Evolutionary conservation across 345 rosid species (phyloP), one percentile per base, ranked within the genome.

Genomic region (Murraya paniculata): DNA sequence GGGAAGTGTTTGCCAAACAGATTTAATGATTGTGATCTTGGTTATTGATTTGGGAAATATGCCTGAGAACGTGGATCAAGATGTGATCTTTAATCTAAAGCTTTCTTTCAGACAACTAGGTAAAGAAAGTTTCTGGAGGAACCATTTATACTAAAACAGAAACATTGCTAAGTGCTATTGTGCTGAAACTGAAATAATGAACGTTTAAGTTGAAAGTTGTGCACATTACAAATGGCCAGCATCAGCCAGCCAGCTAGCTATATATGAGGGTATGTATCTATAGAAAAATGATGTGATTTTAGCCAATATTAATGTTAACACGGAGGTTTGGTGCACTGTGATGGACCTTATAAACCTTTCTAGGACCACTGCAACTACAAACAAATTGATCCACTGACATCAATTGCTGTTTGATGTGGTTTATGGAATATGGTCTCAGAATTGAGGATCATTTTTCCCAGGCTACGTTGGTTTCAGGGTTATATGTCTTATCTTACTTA

Each of bases 341-440:
- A 68, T 61, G 75, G 79, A 80, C 66, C 75, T 73, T 57, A 76
- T 58, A 24, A 36, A 33, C 9, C 74, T 73, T 59, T n/a, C 25
- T 64, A 76, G 67, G 67, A 73, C 77, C 77, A 73, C 68, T 25
- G 53, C 38, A 73, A 59, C 35, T 59, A 25, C 35, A 18, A 64
- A 73, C 68, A 59, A 60, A 60, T 25, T 38, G n/a, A 16, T 38
- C 7, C 7, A 27, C 33, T 58, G 53, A 36, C 22, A 11, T 60
- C 67, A 73, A 25, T 0, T 60, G 68, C 57, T 73, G 25, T 9
- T 24, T 38, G 36, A 50, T 28, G 3, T 70, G 24, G 9, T 18
- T 16, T 28, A 24, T n/a, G n/a, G n/a, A n/a, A n/a, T n/a, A n/a
- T 28, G 38, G 56, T 50, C 36, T 70, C 39, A 50, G 36, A 50